Evolutionary conservation across 345 rosid genomes (phyloP), one percentile per base, ranked within the genome.

Genomic region (Linum trigynum): DNA sequence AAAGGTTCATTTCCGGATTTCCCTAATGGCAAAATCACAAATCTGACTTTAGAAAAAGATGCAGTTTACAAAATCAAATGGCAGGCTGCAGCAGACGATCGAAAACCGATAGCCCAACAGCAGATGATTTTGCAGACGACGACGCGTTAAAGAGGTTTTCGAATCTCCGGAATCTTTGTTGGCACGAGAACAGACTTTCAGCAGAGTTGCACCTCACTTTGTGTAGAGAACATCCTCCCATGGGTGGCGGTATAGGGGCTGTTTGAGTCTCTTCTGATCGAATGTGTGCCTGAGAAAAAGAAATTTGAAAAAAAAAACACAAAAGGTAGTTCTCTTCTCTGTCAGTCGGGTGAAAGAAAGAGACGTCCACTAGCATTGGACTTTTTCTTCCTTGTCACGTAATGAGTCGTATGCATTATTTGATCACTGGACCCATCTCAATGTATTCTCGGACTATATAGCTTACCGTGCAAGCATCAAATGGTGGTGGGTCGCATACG

Each of bases 211-310:
- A 39, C 66, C 75, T 38, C 76, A 94, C 92, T 90, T 94, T 82
- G 96, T 86, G 84, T 90, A 94, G 76, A 94, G 87, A 65, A 90
- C 97, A 74, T 94, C 99, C 75, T 90, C 99, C 99, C 97, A 90
- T 15, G 97, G 97, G 74, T 90, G 96, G 63, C 97, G 85, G 78
- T 86, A 94, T 32, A 90, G 83, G 55, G 99, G 97, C 75, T 90
- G 96, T 76, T 94, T 94, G 89, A 94, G 56, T 73, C 97, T 84
- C 96, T 90, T 90, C 80, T 90, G 96, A 72, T 94, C 97, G 8
- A 94, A 94, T 7, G 96, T 86, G 69, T 94, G 99, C 82, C 97
- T 90, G 75, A 58, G 64, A 48, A 23, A 35, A 35, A 2, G 12
- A 9, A 43, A 59, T n/a, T 15, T 3, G 1, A 3, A 23, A 51